Conservation (phyloP, 495 filamentous ascomycete species). For the Bryoglossum gracile region DNA sequence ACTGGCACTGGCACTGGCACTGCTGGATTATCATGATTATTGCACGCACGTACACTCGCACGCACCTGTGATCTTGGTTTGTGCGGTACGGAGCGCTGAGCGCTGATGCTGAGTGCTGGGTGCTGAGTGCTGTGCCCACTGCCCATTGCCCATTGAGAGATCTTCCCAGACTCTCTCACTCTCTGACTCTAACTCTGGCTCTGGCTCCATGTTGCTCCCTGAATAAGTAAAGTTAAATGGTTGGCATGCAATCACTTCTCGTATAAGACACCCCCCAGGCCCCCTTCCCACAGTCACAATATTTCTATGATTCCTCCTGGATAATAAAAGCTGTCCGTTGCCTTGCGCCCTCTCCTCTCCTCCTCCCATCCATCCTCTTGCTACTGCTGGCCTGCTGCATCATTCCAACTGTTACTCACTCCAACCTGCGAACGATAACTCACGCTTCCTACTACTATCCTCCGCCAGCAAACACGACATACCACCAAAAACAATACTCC, state of each 20-base stretch:
- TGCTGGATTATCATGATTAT: no score
- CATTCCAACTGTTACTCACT: constrained; percentile 11
- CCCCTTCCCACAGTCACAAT: constrained; percentile 12
- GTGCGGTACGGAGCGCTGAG: no score
- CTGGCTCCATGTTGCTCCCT: no score
- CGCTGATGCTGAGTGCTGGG: no score
- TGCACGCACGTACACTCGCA: no score
- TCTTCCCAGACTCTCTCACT: neutral
- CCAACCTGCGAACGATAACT: constrained; percentile 1
- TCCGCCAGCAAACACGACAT: neutral
- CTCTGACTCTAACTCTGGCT: constrained; percentile 1
- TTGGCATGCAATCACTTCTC: constrained; percentile 14
- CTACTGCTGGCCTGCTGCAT: constrained; percentile 5
- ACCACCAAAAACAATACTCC: neutral
- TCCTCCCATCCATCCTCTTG: constrained; percentile 5
- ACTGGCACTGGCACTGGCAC: no score
- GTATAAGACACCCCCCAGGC: constrained; percentile 17
- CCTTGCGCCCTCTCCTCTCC: constrained; percentile 1
- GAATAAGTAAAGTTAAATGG: no score
- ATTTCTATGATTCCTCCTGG: constrained; percentile 6
- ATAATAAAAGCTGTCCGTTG: constrained; percentile 8
- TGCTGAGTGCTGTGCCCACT: no score
- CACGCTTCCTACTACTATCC: neutral
- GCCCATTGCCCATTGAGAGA: neutral
- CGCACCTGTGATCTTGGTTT: no score